Base-by-base conservation (phyloP, 2,329 filamentous ascomycete species). In the Botryotinia globosa region DNA sequence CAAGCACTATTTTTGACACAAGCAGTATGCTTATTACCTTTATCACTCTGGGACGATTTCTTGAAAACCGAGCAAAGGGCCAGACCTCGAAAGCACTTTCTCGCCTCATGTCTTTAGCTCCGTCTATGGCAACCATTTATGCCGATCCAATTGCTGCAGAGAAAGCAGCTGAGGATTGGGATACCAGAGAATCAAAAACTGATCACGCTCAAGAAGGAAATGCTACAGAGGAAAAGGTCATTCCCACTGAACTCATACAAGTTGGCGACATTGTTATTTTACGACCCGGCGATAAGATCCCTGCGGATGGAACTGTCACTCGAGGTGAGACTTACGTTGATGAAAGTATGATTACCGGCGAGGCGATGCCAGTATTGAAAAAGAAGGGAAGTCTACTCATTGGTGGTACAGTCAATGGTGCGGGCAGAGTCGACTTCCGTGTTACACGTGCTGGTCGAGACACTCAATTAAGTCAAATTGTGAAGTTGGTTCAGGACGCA, bases 21-120 rank as follows among this genome's bases (percentile, higher is more conserved):
- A 98, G 94, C 82, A 97, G 94, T 34, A 99, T 98, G 96, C 87
- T 99, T 69, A 94, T 99, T 81, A 97, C 94, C 0, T 98, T 99
- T 81, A 94, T 98, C 81, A 94, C 92, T 1, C 84, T 99, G 4
- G 94, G 96, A 6, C 91, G 96, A 51, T 99, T 92, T 84, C 84
- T 99, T 29, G 96, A 99, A 83, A 99, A 98, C 80, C 86, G 91
- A 29, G 96, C 96, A 69, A 99, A 98, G 84, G 96, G 96, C 0
- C 93, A 98, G 83, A 99, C 96, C 0, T 98, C 94, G 8, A 96
- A 93, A 80, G 96, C 96, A 0, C 87, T 99, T 4, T 98, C 95
- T 12, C 89, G 91, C 37, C 88, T 99, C 48, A 99, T 99, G 96
- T 98, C 94, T 25, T 86, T 99, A 65, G 93, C 96, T 39, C 96